A percentile compares a stretch with the other conserved stretches of the same genome.
phyloP scores from a whole-genome alignment of 2,329 filamentous ascomycete species.

The Venturia carpophila region DNA sequence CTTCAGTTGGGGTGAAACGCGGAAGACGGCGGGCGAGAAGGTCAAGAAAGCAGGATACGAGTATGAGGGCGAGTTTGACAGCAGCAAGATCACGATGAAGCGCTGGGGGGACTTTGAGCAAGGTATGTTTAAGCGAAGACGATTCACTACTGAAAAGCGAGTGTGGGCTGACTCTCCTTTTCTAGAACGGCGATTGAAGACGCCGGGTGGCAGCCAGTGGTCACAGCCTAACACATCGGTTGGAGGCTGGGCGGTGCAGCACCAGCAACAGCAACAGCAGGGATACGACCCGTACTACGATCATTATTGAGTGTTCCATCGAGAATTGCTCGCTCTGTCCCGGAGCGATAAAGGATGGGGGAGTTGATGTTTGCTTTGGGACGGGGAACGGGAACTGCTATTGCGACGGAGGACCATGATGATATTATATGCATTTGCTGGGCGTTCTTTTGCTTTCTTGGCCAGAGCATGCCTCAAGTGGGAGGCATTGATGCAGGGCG shows the following conservation, averaged over 20 bases:
- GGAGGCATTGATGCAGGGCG: background rate
- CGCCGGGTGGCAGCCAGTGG: constrained; percentile 30
- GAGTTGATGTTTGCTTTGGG: constrained; percentile 20
- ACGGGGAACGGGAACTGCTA: background rate
- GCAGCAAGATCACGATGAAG: constrained; percentile 99
- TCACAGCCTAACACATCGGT: constrained; percentile 32
- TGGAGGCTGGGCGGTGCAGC: constrained; percentile 26
- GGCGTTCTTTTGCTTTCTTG: background rate
- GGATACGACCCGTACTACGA: constrained; percentile 35
- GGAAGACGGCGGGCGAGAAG: constrained; percentile 88
- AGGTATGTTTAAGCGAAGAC: constrained; percentile 34
- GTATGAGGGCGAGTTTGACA: constrained; percentile 93
- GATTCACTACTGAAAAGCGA: background rate
- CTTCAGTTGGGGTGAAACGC: constrained; percentile 97
- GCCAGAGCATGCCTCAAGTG: background rate
- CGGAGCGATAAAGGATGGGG: constrained; percentile 23
- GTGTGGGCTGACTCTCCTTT: constrained; percentile 8
- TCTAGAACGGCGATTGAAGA: constrained; percentile 38
- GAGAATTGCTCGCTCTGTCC: constrained; percentile 22
- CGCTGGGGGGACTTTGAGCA: constrained; percentile 94
- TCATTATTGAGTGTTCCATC: constrained; percentile 21
- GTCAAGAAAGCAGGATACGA: constrained; percentile 80
- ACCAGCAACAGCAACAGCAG: constrained; percentile 29
- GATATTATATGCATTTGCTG: constrained; percentile 7
- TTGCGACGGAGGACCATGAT: constrained; percentile 5